These are phyloP conservation scores for Penicillium sp. DNA, from an alignment of 2,329 filamentous ascomycete genomes.

Conservation along the genomic window DNA sequence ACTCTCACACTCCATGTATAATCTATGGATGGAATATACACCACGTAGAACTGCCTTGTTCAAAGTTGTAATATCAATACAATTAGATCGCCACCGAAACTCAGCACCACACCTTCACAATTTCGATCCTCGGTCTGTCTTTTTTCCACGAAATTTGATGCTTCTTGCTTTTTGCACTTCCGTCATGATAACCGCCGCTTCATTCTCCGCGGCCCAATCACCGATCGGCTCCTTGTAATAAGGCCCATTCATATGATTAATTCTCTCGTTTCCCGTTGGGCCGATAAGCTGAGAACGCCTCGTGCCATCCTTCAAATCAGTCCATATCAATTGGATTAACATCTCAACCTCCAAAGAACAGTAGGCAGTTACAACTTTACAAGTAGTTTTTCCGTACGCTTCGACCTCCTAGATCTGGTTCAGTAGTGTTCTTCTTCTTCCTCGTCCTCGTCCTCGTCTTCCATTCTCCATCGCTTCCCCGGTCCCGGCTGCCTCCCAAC, in stretches of 20 bases:
- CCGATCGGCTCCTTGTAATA: slow-evolving; percentile 10
- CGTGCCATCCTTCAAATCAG: slow-evolving; percentile 8
- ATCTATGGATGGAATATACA: neutral
- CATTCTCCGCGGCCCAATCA: slow-evolving; percentile 14
- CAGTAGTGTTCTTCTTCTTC: neutral
- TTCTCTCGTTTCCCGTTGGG: slow-evolving; percentile 20
- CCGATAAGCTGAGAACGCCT: slow-evolving; percentile 21
- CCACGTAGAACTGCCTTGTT: neutral
- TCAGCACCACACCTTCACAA: neutral
- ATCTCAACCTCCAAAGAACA: neutral
- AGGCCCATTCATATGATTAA: slow-evolving; percentile 13
- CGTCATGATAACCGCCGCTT: slow-evolving; percentile 1
- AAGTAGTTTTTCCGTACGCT: neutral
- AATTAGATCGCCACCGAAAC: slow-evolving; percentile 11
- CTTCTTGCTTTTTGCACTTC: neutral
- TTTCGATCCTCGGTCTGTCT: neutral
- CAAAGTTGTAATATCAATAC: slow-evolving; percentile 2
- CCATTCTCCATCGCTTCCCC: neutral
- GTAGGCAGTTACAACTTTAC: neutral
- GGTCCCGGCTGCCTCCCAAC: neutral
- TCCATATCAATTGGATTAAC: slow-evolving; percentile 7
- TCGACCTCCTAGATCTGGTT: slow-evolving; percentile 13
- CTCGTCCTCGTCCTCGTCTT: neutral
- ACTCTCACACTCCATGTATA: neutral
- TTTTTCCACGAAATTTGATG: too few relatives aligned